These are phyloP conservation scores for Coniella vitis DNA, from an alignment of 2,329 filamentous ascomycete species.

Conservation along the genomic window DNA sequence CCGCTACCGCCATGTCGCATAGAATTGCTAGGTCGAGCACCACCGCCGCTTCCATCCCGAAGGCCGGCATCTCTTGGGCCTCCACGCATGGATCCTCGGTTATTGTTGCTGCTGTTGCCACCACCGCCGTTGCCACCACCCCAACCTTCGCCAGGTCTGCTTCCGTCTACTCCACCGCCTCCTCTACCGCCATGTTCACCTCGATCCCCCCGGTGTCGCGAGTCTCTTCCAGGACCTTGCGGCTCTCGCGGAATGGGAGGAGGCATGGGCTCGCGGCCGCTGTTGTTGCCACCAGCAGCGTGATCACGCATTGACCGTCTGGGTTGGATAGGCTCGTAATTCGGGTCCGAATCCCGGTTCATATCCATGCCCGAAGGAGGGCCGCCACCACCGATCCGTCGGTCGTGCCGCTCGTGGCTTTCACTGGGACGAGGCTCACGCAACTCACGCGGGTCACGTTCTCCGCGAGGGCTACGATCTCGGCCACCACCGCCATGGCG, in stretches of 20 bases:
- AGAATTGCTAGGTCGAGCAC: conserved; percentile 25
- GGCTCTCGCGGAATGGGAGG: conserved; percentile 19
- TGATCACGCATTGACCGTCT: conserved; percentile 23
- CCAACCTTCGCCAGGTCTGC: conserved; percentile 28
- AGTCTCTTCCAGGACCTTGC: conserved; percentile 23
- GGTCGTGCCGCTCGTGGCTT: conserved; percentile 37
- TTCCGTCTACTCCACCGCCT: conserved; percentile 25
- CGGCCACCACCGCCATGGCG: conserved; percentile 44
- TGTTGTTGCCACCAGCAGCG: conserved; percentile 9
- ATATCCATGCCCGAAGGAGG: conserved; percentile 20
- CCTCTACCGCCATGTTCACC: conserved; percentile 25
- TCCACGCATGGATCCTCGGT: conserved; percentile 28
- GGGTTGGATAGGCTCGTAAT: conserved; percentile 18
- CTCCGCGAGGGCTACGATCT: conserved; percentile 40
- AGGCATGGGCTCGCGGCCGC: conserved; percentile 20
- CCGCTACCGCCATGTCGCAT: conserved; percentile 23
- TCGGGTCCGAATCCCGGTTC: conserved; percentile 19
- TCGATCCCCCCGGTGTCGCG: conserved; percentile 22
- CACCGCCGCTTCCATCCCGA: conserved; percentile 29
- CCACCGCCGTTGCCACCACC: conserved; percentile 16
- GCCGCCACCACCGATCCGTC: conserved; percentile 27
- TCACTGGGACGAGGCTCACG: conserved; percentile 21
- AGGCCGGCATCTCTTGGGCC: conserved; percentile 20
- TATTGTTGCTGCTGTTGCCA: conserved; percentile 10
- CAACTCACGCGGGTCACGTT: conserved; percentile 31